A percentile compares a stretch with the other conserved stretches of the same genome.
phyloP scores from a whole-genome alignment of 257 asterid genomes.

The Ilex asprella region DNA sequence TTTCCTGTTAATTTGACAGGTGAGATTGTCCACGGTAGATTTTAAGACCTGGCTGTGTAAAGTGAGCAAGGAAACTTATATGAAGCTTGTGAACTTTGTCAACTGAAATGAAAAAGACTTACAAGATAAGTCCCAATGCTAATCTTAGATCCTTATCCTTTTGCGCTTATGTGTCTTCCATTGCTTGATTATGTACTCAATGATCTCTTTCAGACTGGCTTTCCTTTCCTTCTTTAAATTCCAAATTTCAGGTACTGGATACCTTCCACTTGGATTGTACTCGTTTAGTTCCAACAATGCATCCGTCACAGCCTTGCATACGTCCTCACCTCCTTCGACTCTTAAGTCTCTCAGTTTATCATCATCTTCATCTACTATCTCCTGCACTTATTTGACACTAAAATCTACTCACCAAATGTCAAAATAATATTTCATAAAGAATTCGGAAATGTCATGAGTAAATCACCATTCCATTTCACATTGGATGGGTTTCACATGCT shows the following conservation, averaged over 20 bases:
- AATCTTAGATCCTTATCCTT: slow-evolving; percentile 1
- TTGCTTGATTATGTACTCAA: slow-evolving; percentile 6
- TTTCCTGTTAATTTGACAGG: no score
- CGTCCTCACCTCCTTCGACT: slow-evolving; percentile 4
- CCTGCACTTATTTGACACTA: neutral
- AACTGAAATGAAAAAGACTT: no score
- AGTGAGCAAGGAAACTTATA: no score
- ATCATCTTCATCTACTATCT: slow-evolving; percentile 11
- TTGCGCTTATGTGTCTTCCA: slow-evolving; percentile 2
- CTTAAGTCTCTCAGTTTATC: slow-evolving; percentile 13
- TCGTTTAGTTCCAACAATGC: slow-evolving; percentile 18
- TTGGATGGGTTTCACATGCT: no score
- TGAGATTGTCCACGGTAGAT: no score
- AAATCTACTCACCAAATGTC: no score
- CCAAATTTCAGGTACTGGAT: slow-evolving; percentile 18
- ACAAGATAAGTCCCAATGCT: no score
- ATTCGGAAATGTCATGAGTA: no score
- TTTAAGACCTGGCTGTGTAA: no score
- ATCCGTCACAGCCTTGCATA: slow-evolving; percentile 6
- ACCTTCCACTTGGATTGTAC: slow-evolving; percentile 22
- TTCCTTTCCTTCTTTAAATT: slow-evolving; percentile 10
- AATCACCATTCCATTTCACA: no score
- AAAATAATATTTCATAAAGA: no score
- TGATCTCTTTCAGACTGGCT: slow-evolving; percentile 15
- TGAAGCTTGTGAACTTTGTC: no score